These are phyloP conservation scores for Polyplosphaeria fusca DNA, from an alignment of 495 filamentous ascomycete genomes.

Conservation along the genomic window DNA sequence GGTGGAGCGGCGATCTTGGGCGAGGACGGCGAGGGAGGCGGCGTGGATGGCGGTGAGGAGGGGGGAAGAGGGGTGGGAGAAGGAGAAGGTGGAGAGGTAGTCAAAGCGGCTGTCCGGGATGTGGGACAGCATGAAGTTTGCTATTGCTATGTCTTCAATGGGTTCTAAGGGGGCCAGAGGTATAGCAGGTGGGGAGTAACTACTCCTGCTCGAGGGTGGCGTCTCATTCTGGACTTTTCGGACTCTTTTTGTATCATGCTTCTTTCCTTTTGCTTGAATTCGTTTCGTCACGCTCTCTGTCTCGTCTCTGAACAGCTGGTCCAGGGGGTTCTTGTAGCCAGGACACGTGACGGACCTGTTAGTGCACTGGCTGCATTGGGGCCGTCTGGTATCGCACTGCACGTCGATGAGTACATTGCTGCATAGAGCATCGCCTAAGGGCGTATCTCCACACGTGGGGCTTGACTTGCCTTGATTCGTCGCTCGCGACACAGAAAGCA, in stretches of 20 bases:
- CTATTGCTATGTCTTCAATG: conserved; percentile 1
- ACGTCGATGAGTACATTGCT: neutral
- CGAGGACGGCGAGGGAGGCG: neutral
- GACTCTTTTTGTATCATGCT: conserved; percentile 7
- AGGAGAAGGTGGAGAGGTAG: neutral
- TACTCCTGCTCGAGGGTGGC: no score
- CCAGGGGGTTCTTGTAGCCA: conserved; percentile 1
- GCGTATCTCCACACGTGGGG: no score
- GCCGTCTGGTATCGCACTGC: conserved; percentile 7
- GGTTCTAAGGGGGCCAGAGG: neutral
- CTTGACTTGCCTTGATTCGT: conserved; percentile 15
- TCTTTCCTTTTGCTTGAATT: neutral
- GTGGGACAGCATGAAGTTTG: conserved; percentile 10
- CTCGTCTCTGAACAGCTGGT: conserved; percentile 6
- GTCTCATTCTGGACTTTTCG: no score
- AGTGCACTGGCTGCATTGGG: conserved; percentile 5
- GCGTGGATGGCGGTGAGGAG: neutral
- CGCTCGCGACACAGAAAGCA: conserved; percentile 3
- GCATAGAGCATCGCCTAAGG: no score
- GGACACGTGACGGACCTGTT: neutral
- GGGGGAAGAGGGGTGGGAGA: neutral
- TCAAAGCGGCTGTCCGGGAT: conserved; percentile 12
- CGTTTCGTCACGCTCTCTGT: conserved; percentile 4
- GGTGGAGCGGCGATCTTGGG: neutral
- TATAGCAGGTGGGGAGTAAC: no score